Evolutionary conservation across 306 rosid genomes (phyloP), one percentile per base, ranked within the genome.

Genomic region (Potentilla sterilis): DNA sequence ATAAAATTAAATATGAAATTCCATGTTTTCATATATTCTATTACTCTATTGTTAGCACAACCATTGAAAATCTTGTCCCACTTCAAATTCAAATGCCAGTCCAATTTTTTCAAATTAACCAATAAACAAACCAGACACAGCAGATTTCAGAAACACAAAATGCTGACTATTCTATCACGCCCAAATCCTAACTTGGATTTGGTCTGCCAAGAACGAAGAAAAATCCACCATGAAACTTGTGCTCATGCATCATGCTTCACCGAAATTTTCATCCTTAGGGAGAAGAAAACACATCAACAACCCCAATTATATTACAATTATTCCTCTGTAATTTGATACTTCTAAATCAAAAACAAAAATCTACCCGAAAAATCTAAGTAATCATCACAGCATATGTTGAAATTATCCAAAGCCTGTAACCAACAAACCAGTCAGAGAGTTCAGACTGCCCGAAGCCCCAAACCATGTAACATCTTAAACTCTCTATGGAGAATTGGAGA

Each of bases 171-270:
- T 82, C 46, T 79, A 38, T 81, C 91, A 93, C 94, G 93, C 96
- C 80, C 81, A 87, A 89, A 94, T 88, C 98, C 88, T 81, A 79
- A 52, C 66, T 81, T 84, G 59, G 97, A 91, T 91, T 87, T 90
- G 80, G 90, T 93, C 84, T 78, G 81, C 79, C 68, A 54, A 47
- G 48, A 72, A 58, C 49, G 68, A 75, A 81, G 72, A 78, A 81
- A 81, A 87, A 87, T 89, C 89, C 69, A 79, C 54, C 59, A 91
- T 81, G 87, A 85, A 83, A 38, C 81, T 84, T 83, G 82, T 77
- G 96, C 78, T 80, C 82, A 76, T 83, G 88, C 84, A 5, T 72
- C 75, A 54, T 22, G 57, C 78, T 74, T 87, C 78, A 76, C 93
- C 86, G 87, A 87, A 87, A 79, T 87, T 84, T 76, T 74, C 62